phyloP scores from a whole-genome alignment of 495 filamentous ascomycete genomes.

The Penicillium angulare region DNA sequence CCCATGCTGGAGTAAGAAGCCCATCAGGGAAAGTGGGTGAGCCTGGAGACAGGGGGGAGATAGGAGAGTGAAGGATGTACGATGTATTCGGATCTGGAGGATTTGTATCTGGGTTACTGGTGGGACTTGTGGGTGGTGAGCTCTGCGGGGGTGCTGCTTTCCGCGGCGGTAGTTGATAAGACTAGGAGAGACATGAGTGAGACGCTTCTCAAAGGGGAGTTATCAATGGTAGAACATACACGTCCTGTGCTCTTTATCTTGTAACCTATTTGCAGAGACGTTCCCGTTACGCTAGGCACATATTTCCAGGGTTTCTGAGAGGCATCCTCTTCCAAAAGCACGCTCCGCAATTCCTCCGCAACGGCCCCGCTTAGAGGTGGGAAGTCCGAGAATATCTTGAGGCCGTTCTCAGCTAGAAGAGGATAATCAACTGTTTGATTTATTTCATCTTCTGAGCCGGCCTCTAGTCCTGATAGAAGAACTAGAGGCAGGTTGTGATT shows the following conservation, averaged over 20 bases:
- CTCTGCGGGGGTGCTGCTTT: conserved; percentile 59
- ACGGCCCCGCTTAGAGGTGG: conserved; percentile 61
- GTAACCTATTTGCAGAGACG: conserved; percentile 41
- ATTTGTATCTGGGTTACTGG: conserved; percentile 44
- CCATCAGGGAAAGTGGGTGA: conserved; percentile 86
- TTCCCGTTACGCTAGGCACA: conserved; percentile 34
- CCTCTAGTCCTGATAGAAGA: conserved; percentile 70
- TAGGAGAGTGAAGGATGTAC: conserved; percentile 73
- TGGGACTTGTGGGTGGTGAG: conserved; percentile 48
- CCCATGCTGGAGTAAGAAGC: conserved; percentile 75
- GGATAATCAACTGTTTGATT: conserved; percentile 34
- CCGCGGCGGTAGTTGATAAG: conserved; percentile 58
- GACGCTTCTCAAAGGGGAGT: not conserved
- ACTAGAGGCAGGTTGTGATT: conserved; percentile 80
- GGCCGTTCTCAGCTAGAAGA: conserved; percentile 56
- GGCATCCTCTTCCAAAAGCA: conserved; percentile 65
- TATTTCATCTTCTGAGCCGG: conserved; percentile 22
- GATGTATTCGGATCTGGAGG: conserved; percentile 38
- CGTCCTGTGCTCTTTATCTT: conserved; percentile 70
- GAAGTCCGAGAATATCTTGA: conserved; percentile 64
- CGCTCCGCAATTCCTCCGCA: conserved; percentile 64
- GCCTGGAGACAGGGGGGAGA: conserved; percentile 79
- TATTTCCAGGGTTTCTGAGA: conserved; percentile 59
- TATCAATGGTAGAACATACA: conserved; percentile 53
- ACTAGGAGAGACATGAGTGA: conserved; percentile 38